Conservation (phyloP, 192 early-diverging fungal species). For the Neocallimastix lanati region DNA sequence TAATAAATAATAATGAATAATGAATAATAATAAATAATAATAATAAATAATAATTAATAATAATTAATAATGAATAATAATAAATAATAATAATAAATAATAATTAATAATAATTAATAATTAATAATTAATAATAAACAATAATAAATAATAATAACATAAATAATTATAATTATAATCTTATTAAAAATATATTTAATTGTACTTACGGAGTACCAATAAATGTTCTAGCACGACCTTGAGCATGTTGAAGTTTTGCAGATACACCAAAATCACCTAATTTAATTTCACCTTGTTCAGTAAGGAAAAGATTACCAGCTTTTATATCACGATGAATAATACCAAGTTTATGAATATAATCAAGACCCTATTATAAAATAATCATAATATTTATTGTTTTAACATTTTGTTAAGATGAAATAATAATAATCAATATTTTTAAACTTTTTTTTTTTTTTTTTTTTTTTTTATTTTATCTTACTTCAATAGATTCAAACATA, state of each 20-base stretch:
- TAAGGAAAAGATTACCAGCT: slow-evolving; percentile 36
- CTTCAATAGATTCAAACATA: slow-evolving; percentile 33
- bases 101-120: no score
- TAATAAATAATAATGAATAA: no score
- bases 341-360: slow-evolving; percentile 35
- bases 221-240: slow-evolving; percentile 28
- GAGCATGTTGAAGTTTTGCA: slow-evolving; percentile 20
- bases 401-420: no score
- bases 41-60: no score
- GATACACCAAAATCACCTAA: slow-evolving; percentile 49
- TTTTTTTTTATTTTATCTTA: slow-evolving; percentile 8
- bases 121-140: no score
- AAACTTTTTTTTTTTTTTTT: no score
- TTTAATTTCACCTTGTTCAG: slow-evolving; percentile 31
- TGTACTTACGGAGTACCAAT: slow-evolving; percentile 38
- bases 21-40: no score
- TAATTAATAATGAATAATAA: no score
- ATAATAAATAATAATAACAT: background rate
- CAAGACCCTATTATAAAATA: slow-evolving; percentile 30
- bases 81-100: no score
- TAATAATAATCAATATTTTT: no score
- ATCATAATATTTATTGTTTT: no score
- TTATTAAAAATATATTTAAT: background rate
- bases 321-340: slow-evolving; percentile 49
- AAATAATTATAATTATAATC: background rate